A percentile compares a stretch with the other conserved stretches of the same genome.
Conservation (phyloP, 1,284 basidiomycete genomes). For the Melampsora occidentalis region DNA sequence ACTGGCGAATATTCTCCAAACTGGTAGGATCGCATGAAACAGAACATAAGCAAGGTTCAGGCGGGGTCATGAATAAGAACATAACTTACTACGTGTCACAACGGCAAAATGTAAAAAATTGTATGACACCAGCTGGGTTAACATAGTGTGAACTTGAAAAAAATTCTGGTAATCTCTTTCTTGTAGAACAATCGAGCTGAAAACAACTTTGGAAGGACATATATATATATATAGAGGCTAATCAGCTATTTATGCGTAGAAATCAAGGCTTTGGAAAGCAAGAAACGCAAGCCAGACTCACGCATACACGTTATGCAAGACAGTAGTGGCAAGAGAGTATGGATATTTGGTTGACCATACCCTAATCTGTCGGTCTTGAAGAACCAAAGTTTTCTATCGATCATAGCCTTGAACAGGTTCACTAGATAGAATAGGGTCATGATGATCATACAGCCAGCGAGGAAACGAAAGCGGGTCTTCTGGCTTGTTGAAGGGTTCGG, state of each 20-base stretch:
- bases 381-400: background rate
- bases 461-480: background rate
- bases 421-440: background rate
- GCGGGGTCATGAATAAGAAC: background rate
- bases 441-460: background rate
- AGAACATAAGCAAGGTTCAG: background rate
- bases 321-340: background rate
- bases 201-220: background rate
- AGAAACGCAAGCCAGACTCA: background rate
- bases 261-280: background rate
- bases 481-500: background rate
- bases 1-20: background rate
- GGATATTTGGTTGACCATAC: background rate
- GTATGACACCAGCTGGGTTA: background rate
- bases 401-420: background rate
- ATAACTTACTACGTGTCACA: conserved; percentile 2
- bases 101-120: background rate
- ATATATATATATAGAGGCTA: too few relatives aligned
- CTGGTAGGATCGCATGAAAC: background rate
- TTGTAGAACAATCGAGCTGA: background rate
- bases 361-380: background rate
- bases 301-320: conserved; percentile 1
- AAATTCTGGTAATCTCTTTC: background rate
- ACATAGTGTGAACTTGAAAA: background rate
- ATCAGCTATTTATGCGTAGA: background rate